These are phyloP conservation scores for Trichoderma hamatum DNA, from an alignment of 2,329 filamentous ascomycete species.

Conservation along the genomic window DNA sequence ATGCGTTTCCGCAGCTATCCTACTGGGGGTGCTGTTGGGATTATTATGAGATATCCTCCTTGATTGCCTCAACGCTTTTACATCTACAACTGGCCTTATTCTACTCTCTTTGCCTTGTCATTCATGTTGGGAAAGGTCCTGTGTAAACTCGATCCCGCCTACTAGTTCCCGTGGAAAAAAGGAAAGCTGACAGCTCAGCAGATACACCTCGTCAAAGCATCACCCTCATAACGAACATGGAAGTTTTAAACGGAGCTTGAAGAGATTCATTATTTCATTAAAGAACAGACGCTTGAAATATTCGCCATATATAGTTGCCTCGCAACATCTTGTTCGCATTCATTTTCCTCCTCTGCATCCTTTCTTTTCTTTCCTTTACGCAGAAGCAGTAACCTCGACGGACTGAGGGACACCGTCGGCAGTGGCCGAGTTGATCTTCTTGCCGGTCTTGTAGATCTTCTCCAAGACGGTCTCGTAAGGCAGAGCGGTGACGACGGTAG, in stretches of 20 bases:
- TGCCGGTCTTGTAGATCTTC: conserved; percentile 94
- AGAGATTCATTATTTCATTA: conserved; percentile 15
- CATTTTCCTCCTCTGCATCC: not conserved
- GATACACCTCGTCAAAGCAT: not conserved
- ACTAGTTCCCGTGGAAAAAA: not conserved
- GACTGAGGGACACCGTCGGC: conserved; percentile 66
- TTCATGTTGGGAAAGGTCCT: not conserved
- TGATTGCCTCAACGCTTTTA: not conserved
- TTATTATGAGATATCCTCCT: not conserved
- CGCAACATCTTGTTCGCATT: not conserved
- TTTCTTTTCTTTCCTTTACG: conserved; percentile 29
- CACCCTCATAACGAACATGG: not conserved
- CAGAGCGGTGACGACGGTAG: conserved; percentile 72
- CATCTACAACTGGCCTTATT: not conserved
- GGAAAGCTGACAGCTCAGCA: not conserved
- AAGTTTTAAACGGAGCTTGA: not conserved
- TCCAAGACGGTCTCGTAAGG: conserved; percentile 79
- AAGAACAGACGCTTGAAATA: conserved; percentile 9
- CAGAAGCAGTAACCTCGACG: conserved; percentile 48
- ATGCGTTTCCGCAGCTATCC: not conserved
- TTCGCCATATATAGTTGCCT: not conserved
- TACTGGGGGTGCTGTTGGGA: not conserved
- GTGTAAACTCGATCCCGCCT: not conserved
- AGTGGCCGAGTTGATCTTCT: conserved; percentile 79
- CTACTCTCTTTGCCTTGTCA: not conserved